Base-by-base conservation (phyloP, 148 eudicot genomes). In the Chenopodium formosanum region DNA sequence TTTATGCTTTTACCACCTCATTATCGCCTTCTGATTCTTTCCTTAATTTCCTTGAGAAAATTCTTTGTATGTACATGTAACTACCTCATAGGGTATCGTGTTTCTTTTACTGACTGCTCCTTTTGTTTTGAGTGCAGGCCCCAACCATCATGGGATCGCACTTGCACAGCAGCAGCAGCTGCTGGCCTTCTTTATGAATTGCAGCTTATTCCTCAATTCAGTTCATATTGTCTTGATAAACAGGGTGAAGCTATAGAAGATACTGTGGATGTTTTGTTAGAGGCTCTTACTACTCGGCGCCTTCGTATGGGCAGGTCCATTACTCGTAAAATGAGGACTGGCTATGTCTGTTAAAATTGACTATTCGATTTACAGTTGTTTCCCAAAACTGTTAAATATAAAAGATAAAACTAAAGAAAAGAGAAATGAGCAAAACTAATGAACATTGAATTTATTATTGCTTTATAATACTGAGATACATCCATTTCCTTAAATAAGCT, bases 161-260 rank as follows among this genome's bases (percentile, higher is more conserved):
- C 99, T 14, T 95, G 99, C 82, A 95, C 99, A 82, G 99, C 99
- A 27, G 99, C 93, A 53, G 99, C 99, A 31, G 99, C 95, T 13
- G 87, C 90, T 40, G 90, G 90, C 31, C 98, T 95, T 80, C 98
- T 95, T 31, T 80, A 78, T 53, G 98, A 95, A 84, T 86, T 95
- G 84, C 92, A 92, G 4, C 87, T 83, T 64, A 78, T 93, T 82
- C 92, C 90, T 67, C 88, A 88, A 31, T 89, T 91, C 78, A 84
- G 87, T 83, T 80, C 89, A 19, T 84, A 87, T 58, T 86, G 89
- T 31, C 84, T 95, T 81, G 97, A 88, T 82, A 87, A 87, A 83
- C 91, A 89, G 84, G 92, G 88, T 37, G 94, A 94, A 66, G 92
- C 86, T 48, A 27, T 94, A 69, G 99, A 94, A 80, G 87, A 92